These are phyloP conservation scores for Mycena rebaudengoi DNA, from an alignment of 768 basidiomycete species.

Conservation along the genomic window DNA sequence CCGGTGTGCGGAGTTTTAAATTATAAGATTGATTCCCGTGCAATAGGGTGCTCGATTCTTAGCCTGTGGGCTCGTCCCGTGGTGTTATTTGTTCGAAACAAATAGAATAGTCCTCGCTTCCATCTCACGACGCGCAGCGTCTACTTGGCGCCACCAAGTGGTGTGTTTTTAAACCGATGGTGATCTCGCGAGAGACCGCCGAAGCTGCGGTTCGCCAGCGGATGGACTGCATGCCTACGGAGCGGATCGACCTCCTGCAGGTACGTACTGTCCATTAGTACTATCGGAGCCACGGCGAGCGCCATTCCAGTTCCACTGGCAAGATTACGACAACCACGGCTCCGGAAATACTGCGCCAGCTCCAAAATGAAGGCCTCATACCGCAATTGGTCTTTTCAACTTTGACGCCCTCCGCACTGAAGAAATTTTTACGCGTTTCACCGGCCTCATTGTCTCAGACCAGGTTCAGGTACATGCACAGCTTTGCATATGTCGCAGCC, in stretches of 20 bases:
- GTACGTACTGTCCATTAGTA: constrained; percentile 41
- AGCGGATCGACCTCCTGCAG: constrained; percentile 76
- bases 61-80: too few species aligned
- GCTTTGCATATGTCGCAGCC: constrained; percentile 3
- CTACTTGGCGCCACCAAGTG: constrained; percentile 86
- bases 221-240: constrained; percentile 69
- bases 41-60: too few species aligned
- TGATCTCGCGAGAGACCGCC: constrained; percentile 62
- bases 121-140: constrained; percentile 43
- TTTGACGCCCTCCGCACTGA: constrained; percentile 80
- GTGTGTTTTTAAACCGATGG: constrained; percentile 74
- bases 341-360: constrained; percentile 60
- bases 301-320: constrained; percentile 76
- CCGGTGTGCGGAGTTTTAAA: too few species aligned
- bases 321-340: constrained; percentile 64
- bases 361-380: constrained; percentile 70
- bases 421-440: constrained; percentile 80
- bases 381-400: constrained; percentile 79
- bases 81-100: too few species aligned
- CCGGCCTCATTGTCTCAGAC: constrained; percentile 78
- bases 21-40: too few species aligned
- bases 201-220: constrained; percentile 74
- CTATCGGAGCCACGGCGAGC: neutral
- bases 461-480: constrained; percentile 75
- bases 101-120: constrained; percentile 51